phyloP scores from a whole-genome alignment of 2,329 filamentous ascomycete species.

The Septoria petroselini region DNA sequence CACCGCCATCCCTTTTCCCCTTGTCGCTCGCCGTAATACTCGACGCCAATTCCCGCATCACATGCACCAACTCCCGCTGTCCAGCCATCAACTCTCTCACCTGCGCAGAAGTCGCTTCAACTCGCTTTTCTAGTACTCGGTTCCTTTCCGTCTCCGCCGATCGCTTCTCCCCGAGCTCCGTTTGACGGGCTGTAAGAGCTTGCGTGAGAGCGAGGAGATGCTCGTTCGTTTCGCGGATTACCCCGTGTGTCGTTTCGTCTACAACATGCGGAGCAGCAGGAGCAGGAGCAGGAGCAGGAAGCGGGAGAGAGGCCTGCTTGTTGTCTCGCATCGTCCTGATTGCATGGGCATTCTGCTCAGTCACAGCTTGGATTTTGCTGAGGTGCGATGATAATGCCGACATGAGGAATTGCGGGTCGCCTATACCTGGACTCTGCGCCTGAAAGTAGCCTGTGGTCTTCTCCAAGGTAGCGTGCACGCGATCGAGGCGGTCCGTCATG shows the following conservation, averaged over 20 bases:
- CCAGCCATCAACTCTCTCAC: constrained; percentile 30
- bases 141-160: constrained; percentile 8
- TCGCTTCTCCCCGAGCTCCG: not conserved
- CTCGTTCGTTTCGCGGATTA: constrained; percentile 13
- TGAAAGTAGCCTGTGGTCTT: constrained; percentile 13
- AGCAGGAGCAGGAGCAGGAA: too few relatives aligned
- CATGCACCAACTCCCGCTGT: constrained; percentile 31
- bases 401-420: constrained; percentile 31
- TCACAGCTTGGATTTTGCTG: constrained; percentile 33
- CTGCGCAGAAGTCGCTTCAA: constrained; percentile 30
- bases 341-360: constrained; percentile 30
- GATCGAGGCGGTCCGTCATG: constrained; percentile 29
- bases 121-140: constrained; percentile 10
- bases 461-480: constrained; percentile 26
- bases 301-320: constrained; percentile 7
- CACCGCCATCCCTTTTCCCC: too few relatives aligned
- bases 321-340: constrained; percentile 25
- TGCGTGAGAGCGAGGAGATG: constrained; percentile 6
- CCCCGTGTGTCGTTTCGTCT: constrained; percentile 11
- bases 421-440: constrained; percentile 19
- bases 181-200: not conserved
- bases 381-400: constrained; percentile 32
- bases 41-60: constrained; percentile 26
- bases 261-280: too few relatives aligned
- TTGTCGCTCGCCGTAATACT: constrained; percentile 27